Evolutionary conservation across 2,329 filamentous ascomycete species (phyloP).

Genomic region (Leptographium procerum): DNA sequence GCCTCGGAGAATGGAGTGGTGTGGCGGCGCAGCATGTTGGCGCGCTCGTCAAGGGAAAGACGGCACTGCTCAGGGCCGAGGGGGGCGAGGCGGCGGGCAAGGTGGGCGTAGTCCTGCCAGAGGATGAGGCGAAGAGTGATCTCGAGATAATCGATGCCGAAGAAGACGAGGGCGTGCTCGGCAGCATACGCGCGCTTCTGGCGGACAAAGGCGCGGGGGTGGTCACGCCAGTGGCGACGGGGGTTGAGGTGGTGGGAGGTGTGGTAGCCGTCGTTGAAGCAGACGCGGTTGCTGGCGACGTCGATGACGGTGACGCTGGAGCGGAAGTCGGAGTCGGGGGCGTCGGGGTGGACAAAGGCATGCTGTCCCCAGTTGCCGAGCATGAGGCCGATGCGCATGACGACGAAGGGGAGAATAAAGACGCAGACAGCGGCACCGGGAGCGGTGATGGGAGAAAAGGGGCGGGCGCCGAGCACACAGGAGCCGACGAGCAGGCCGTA

Average conservation of each 20-base stretch:
- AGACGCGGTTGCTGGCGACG: constrained; percentile 67
- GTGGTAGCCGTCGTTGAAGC: constrained; percentile 76
- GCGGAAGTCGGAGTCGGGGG: constrained; percentile 66
- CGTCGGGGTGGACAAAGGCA: constrained; percentile 63
- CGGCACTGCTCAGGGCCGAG: constrained; percentile 55
- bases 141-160: constrained; percentile 72
- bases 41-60: constrained; percentile 53
- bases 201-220: constrained; percentile 61
- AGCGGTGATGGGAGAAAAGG: constrained; percentile 25
- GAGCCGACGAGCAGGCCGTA: constrained; percentile 42
- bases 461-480: constrained; percentile 19
- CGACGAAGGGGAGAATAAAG: constrained; percentile 52
- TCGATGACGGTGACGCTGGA: constrained; percentile 73
- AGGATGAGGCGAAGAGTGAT: constrained; percentile 56
- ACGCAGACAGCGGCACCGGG: constrained; percentile 49
- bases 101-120: constrained; percentile 61
- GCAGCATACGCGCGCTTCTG: constrained; percentile 55
- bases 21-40: constrained; percentile 50
- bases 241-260: constrained; percentile 74
- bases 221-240: constrained; percentile 69
- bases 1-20: constrained; percentile 55
- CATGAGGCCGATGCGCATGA: constrained; percentile 64
- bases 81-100: constrained; percentile 62
- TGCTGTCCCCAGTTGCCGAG: constrained; percentile 79
- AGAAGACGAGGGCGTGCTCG: constrained; percentile 63